These are phyloP conservation scores for Raffaelea albimanens DNA, from an alignment of 2,329 filamentous ascomycete genomes.

Conservation along the genomic window DNA sequence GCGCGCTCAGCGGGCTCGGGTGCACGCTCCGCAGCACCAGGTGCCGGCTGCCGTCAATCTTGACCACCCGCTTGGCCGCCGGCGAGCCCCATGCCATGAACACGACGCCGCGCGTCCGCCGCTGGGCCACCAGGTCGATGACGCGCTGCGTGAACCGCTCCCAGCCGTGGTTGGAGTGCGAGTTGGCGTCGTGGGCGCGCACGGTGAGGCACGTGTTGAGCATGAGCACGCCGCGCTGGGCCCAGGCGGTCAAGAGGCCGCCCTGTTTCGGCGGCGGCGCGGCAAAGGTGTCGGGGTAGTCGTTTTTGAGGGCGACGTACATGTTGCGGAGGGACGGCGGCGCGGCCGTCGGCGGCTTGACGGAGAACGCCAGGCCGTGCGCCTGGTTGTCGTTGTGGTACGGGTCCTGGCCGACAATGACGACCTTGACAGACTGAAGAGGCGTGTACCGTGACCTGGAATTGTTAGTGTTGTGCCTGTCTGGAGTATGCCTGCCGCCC, in stretches of 20 bases:
- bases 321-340: conserved; percentile 91
- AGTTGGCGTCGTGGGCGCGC: conserved; percentile 77
- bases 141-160: conserved; percentile 86
- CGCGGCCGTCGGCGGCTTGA: conserved; percentile 77
- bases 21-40: conserved; percentile 80
- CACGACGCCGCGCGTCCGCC: conserved; percentile 72
- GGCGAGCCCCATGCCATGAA: conserved; percentile 91
- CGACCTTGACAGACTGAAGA: conserved; percentile 77
- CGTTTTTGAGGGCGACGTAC: conserved; percentile 76
- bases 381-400: conserved; percentile 96
- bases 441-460: conserved; percentile 96
- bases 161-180: conserved; percentile 81
- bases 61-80: conserved; percentile 68
- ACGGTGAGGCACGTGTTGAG: conserved; percentile 95
- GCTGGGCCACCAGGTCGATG: conserved; percentile 76
- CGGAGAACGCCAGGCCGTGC: conserved; percentile 91
- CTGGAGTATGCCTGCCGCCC: not conserved
- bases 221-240: conserved; percentile 82
- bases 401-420: conserved; percentile 92
- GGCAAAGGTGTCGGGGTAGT: conserved; percentile 70
- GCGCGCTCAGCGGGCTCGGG: conserved; percentile 84
- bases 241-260: conserved; percentile 86
- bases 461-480: no score
- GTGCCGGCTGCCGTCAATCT: conserved; percentile 65
- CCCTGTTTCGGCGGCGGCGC: conserved; percentile 70